These are phyloP conservation scores for Cryptosporidium meleagridis DNA, from an alignment of 169 alveolate genomes.

Conservation along the genomic window DNA sequence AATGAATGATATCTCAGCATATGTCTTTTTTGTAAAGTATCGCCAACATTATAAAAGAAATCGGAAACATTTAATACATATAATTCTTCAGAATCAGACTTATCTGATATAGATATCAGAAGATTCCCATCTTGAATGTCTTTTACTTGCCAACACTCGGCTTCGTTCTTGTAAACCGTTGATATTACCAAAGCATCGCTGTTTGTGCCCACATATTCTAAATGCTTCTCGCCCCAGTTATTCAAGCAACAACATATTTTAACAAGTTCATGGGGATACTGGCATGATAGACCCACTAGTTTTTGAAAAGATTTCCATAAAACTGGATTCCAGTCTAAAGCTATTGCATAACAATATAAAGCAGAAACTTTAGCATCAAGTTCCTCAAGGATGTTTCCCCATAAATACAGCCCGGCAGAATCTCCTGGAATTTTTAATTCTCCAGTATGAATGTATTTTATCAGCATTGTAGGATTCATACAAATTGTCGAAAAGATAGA, in stretches of 20 bases:
- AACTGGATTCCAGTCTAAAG: slow-evolving; percentile 70
- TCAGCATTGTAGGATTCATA: slow-evolving; percentile 53
- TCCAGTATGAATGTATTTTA: slow-evolving; percentile 61
- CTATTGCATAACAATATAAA: slow-evolving; percentile 58
- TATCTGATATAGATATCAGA: slow-evolving; percentile 40
- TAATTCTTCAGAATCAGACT: slow-evolving; percentile 55
- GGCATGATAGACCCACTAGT: slow-evolving; percentile 45
- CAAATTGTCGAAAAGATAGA: slow-evolving; percentile 50
- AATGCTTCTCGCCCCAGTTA: slow-evolving; percentile 53
- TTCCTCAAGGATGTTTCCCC: slow-evolving; percentile 62
- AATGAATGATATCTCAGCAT: slow-evolving; percentile 15
- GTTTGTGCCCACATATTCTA: slow-evolving; percentile 20
- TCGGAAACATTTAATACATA: slow-evolving; percentile 36
- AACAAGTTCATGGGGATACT: slow-evolving; percentile 58
- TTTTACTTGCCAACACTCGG: slow-evolving; percentile 46
- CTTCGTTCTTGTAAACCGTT: slow-evolving; percentile 32
- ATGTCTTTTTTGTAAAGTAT: slow-evolving; percentile 19
- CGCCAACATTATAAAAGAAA: slow-evolving; percentile 59
- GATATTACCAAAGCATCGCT: slow-evolving; percentile 36
- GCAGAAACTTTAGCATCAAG: slow-evolving; percentile 60
- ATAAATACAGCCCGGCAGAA: slow-evolving; percentile 64
- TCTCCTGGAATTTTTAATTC: slow-evolving; percentile 46
- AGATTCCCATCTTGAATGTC: slow-evolving; percentile 66
- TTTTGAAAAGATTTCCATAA: slow-evolving; percentile 56
- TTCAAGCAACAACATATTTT: slow-evolving; percentile 66